Evolutionary conservation across 2,329 filamentous ascomycete genomes (phyloP).

Genomic region (Torrubiellomyces zombiae): DNA sequence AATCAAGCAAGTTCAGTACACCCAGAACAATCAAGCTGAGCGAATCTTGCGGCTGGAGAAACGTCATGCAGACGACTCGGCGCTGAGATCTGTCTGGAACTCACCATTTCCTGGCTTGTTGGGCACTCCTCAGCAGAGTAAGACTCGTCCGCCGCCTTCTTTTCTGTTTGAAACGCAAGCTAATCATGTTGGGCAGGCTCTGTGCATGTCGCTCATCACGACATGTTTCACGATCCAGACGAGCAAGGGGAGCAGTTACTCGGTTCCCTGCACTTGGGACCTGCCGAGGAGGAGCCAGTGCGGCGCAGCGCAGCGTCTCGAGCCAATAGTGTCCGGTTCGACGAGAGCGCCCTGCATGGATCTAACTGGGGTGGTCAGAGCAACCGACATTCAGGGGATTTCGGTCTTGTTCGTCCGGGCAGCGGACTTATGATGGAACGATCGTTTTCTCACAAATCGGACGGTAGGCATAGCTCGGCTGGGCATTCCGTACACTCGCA

Average conservation of each 20-base stretch:
- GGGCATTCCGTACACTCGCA: conserved; percentile 58
- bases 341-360: conserved; percentile 84
- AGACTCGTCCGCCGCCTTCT: no score
- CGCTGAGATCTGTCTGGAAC: conserved; percentile 76
- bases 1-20: conserved; percentile 48
- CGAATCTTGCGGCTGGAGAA: conserved; percentile 45
- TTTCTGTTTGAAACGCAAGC: no score
- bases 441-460: conserved; percentile 85
- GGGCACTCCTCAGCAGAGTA: conserved; percentile 76
- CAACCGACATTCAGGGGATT: conserved; percentile 68
- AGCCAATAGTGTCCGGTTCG: conserved; percentile 93
- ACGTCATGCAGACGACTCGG: conserved; percentile 49
- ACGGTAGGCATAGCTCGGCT: conserved; percentile 87
- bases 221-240: conserved; percentile 82
- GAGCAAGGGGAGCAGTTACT: conserved; percentile 70
- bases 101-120: conserved; percentile 82
- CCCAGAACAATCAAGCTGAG: conserved; percentile 46
- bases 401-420: conserved; percentile 57
- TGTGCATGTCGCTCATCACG: conserved; percentile 59
- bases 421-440: conserved; percentile 85
- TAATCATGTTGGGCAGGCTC: conserved; percentile 41
- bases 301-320: conserved; percentile 75
- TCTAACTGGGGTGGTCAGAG: conserved; percentile 65
- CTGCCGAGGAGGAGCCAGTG: conserved; percentile 67
- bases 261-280: conserved; percentile 65